These are phyloP conservation scores for Thielaviopsis populi DNA, from an alignment of 2,329 filamentous ascomycete species.

Conservation along the genomic window DNA sequence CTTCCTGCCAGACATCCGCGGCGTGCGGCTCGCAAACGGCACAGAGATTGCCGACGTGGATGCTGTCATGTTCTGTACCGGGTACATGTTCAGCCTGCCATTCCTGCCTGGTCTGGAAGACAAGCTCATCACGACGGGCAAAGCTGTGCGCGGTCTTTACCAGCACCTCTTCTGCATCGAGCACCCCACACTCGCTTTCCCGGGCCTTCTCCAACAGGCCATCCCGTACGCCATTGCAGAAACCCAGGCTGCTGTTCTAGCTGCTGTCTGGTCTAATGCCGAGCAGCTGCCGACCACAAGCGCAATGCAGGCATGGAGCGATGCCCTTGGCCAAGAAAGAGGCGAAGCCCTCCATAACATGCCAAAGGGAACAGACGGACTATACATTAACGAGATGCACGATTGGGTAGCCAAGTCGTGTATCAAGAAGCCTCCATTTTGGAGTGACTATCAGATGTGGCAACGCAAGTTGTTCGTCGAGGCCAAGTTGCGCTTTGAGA, in stretches of 20 bases:
- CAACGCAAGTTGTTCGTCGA: slow-evolving; percentile 50
- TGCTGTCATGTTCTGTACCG: slow-evolving; percentile 71
- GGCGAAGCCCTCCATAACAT: slow-evolving; percentile 35
- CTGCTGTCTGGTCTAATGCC: slow-evolving; percentile 60
- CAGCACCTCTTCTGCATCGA: slow-evolving; percentile 63
- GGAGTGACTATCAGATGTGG: slow-evolving; percentile 60
- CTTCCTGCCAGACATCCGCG: slow-evolving; percentile 38
- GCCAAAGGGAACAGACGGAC: slow-evolving; percentile 43
- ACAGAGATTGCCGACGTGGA: slow-evolving; percentile 53
- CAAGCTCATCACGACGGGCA: slow-evolving; percentile 51
- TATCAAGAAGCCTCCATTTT: slow-evolving; percentile 47
- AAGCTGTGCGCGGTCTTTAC: slow-evolving; percentile 56
- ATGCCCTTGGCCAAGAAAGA: slow-evolving; percentile 36
- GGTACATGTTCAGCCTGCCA: slow-evolving; percentile 73
- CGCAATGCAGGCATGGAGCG: slow-evolving; percentile 59
- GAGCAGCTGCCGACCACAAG: slow-evolving; percentile 45
- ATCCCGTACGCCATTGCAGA: slow-evolving; percentile 77
- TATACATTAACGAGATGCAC: slow-evolving; percentile 55
- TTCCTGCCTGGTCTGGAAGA: slow-evolving; percentile 41
- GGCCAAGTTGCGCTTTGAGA: slow-evolving; percentile 58
- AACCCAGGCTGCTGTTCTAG: slow-evolving; percentile 60
- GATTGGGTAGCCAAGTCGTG: slow-evolving; percentile 42
- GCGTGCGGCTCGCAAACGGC: slow-evolving; percentile 52
- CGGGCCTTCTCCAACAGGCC: slow-evolving; percentile 62
- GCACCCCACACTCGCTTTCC: slow-evolving; percentile 65